phyloP scores from a whole-genome alignment of 495 filamentous ascomycete species.

The Bacidia rubella region DNA sequence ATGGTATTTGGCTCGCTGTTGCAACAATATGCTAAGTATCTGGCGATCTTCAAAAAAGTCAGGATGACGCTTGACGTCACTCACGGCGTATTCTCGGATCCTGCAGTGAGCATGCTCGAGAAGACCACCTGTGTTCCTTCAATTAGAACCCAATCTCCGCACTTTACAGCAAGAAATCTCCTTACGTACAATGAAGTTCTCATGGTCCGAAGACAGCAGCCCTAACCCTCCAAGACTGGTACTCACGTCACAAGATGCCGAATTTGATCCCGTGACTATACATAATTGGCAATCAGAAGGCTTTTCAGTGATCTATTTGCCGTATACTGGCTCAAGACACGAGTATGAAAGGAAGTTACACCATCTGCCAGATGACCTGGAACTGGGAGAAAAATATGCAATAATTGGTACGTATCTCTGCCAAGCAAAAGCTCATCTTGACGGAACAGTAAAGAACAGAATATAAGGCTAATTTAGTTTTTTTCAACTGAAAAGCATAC shows the following conservation, averaged over 20 bases:
- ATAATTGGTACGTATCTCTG: conserved; percentile 30
- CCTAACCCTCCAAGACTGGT: conserved; percentile 39
- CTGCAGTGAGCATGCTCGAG: no score
- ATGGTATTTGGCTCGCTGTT: no score
- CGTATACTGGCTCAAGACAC: conserved; percentile 39
- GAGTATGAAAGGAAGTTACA: conserved; percentile 37
- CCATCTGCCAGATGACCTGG: conserved; percentile 30
- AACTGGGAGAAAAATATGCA: conserved; percentile 36
- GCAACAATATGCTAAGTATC: no score
- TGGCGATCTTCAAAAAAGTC: no score
- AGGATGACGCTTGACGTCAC: no score
- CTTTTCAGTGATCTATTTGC: conserved; percentile 49
- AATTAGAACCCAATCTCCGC: no score
- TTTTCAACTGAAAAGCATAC: conserved; percentile 27
- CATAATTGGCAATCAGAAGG: conserved; percentile 52
- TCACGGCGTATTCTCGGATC: no score
- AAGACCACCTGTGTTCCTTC: no score
- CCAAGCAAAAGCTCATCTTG: no score
- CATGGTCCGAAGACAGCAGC: neutral
- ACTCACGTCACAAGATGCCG: conserved; percentile 45
- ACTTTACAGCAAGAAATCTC: neutral
- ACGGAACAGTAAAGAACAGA: neutral
- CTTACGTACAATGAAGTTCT: neutral
- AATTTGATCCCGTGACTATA: conserved; percentile 45
- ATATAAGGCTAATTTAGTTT: neutral